Conservation (phyloP, 768 basidiomycete genomes). For the Lactarius hengduanensis region DNA sequence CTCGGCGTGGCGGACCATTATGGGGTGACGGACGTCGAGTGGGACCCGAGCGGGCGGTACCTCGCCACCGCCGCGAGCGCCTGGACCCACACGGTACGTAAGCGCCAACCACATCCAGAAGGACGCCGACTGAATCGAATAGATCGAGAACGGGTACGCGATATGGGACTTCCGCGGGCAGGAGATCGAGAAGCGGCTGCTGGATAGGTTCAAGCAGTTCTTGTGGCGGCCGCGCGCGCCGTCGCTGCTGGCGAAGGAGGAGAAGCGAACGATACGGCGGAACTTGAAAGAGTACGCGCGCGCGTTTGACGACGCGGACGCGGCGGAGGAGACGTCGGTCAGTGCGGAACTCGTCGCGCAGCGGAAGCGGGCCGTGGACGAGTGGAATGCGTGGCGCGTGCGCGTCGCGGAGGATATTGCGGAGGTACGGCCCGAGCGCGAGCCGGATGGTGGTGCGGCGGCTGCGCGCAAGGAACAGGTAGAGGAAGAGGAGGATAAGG, state of each 20-base stretch:
- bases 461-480: slow-evolving; percentile 55
- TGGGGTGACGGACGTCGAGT: slow-evolving; percentile 95
- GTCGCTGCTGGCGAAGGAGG: slow-evolving; percentile 81
- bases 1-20: slow-evolving; percentile 76
- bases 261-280: slow-evolving; percentile 81
- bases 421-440: slow-evolving; percentile 48
- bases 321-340: slow-evolving; percentile 92
- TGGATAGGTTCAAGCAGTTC: slow-evolving; percentile 98
- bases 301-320: slow-evolving; percentile 94
- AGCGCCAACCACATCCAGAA: too few species aligned
- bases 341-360: slow-evolving; percentile 91
- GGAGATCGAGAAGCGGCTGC: slow-evolving; percentile 82
- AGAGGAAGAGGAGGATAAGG: slow-evolving; percentile 53
- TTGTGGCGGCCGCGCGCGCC: slow-evolving; percentile 95
- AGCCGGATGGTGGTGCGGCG: slow-evolving; percentile 33
- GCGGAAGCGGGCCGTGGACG: slow-evolving; percentile 89
- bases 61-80: slow-evolving; percentile 90
- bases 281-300: slow-evolving; percentile 91
- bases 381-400: slow-evolving; percentile 97
- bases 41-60: slow-evolving; percentile 96
- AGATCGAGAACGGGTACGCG: slow-evolving; percentile 89
- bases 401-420: slow-evolving; percentile 65
- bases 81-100: slow-evolving; percentile 54
- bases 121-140: too few species aligned
- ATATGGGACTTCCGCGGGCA: slow-evolving; percentile 98